Evolutionary conservation across 371 early-diverging fungal species (phyloP).

Genomic region (Mucor irregularis): DNA sequence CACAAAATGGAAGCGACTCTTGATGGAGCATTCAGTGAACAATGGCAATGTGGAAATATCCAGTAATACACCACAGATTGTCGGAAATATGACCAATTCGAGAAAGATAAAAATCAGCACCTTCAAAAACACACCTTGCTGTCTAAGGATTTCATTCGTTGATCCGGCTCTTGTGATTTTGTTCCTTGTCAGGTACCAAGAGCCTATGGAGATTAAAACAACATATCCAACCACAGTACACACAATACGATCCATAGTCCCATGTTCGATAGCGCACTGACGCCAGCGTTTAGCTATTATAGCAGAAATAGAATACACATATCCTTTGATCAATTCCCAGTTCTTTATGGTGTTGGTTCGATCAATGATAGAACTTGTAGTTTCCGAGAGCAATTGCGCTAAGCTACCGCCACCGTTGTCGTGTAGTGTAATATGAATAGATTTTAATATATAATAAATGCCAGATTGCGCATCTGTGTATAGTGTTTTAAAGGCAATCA

Average conservation of each 20-base stretch:
- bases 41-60: slow-evolving; percentile 76
- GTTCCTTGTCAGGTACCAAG: slow-evolving; percentile 37
- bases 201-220: slow-evolving; percentile 32
- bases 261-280: slow-evolving; percentile 31
- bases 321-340: slow-evolving; percentile 1
- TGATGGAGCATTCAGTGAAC: slow-evolving; percentile 59
- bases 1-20: slow-evolving; percentile 55
- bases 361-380: background rate
- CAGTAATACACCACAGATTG: slow-evolving; percentile 76
- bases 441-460: slow-evolving; percentile 4
- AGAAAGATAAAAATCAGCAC: slow-evolving; percentile 74
- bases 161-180: slow-evolving; percentile 29
- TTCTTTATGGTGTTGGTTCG: background rate
- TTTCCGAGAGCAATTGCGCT: background rate
- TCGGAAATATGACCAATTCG: slow-evolving; percentile 82
- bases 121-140: slow-evolving; percentile 53
- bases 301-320: slow-evolving; percentile 5
- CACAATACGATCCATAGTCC: slow-evolving; percentile 28
- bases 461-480: background rate
- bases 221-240: slow-evolving; percentile 39
- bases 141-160: slow-evolving; percentile 42
- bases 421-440: slow-evolving; percentile 6
- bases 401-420: slow-evolving; percentile 4
- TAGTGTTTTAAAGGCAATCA: background rate
- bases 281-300: slow-evolving; percentile 24